Base-by-base conservation (phyloP, 371 early-diverging fungal genomes). In the Syncephalastrum contaminatum region DNA sequence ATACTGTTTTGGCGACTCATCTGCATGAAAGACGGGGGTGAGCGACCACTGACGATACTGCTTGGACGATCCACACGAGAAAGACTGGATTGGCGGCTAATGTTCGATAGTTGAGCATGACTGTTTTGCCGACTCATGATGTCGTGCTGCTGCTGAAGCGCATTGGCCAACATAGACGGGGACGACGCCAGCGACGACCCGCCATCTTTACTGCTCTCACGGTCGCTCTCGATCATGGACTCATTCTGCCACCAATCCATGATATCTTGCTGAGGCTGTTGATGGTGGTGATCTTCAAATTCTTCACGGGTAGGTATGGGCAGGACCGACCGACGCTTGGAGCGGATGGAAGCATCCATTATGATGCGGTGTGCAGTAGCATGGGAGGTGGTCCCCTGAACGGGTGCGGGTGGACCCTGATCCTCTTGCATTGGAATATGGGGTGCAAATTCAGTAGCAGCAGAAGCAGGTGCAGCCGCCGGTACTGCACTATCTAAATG, bases 381-480 rank as follows among this genome's bases (percentile, higher is more conserved):
- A 27, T 24, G 30, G 18, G 48, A 21, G 22, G 48, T 10, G 3
- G 45, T 45, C 19, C 15, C 27, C 15, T 55, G 46, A 48, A 43
- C 56, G 2, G 41, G 10, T 14, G 14, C 14, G 10, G 40, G 19
- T 18, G 40, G 21, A 8, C 41, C 21, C n/a, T 39, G 4, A 4
- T 51, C 18, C n/a, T 30, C 14, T 51, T 51, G 20, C 24, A 3
- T 6, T 30, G 36, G 36, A 12, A 6, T 21, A 10, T 16, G 5
- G 15, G 15, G 36, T 39, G 8, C 45, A 4, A 7, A 18, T 45
- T 19, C 13, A 67, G 50, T 1, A 64, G 54, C 22, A 69, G 21
- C n/a, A 64, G 65, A 1, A 62, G 57, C 10, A 69, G 50, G 46
- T 69, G 67, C 36, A 62, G 66, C 4, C 7, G 25, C 4, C 3